Conservation (phyloP, 2,329 filamentous ascomycete species). For the Exophiala lecanii-corni region DNA sequence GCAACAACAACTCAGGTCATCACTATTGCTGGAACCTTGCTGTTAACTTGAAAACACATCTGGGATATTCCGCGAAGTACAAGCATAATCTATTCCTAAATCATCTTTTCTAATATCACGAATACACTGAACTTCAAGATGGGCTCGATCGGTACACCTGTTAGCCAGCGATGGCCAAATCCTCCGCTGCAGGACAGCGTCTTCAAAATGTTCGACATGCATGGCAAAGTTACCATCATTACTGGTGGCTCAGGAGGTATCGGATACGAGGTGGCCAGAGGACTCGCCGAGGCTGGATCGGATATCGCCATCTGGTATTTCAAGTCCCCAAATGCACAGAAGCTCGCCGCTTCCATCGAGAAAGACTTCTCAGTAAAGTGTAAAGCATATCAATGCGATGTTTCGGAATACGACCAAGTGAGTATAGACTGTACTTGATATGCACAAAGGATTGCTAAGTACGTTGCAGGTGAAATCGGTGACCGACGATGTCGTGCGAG, state of each 20-base stretch:
- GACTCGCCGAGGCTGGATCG: conserved; percentile 64
- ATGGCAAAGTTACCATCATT: conserved; percentile 17
- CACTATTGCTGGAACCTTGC: too few species aligned
- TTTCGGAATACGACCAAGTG: conserved; percentile 36
- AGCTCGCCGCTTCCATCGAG: conserved; percentile 59
- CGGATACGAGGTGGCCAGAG: conserved; percentile 59
- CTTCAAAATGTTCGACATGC: conserved; percentile 18
- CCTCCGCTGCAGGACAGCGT: conserved; percentile 13
- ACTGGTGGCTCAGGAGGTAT: conserved; percentile 63
- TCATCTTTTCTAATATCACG: too few species aligned
- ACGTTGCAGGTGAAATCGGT: conserved; percentile 33
- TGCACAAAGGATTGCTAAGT: too few species aligned
- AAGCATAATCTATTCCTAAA: too few species aligned
- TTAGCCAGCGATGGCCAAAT: conserved; percentile 19
- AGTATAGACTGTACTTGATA: background rate
- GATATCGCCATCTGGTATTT: conserved; percentile 70
- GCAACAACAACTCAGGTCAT: too few species aligned
- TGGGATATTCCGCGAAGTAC: too few species aligned
- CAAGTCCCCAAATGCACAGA: conserved; percentile 59
- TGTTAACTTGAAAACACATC: too few species aligned
- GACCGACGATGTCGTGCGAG: conserved; percentile 42
- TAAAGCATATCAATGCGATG: conserved; percentile 47
- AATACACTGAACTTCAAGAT: conserved; percentile 1
- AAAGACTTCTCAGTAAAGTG: conserved; percentile 60
- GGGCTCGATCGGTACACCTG: conserved; percentile 3